Evolutionary conservation across 257 asterid species (phyloP).

Genomic region (Nicotiana noctiflora): DNA sequence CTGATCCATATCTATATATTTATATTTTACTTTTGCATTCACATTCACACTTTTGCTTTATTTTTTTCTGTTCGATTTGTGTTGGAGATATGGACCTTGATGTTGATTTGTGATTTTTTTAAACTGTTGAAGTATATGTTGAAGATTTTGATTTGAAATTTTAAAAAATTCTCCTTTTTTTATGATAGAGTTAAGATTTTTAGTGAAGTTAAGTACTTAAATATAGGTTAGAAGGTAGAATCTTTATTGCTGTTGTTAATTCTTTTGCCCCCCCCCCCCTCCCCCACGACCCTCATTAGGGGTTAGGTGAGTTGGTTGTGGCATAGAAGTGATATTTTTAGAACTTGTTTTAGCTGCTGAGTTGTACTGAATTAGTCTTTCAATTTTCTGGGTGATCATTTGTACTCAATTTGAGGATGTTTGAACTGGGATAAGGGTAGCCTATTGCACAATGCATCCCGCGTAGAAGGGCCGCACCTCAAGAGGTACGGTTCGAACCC

Average conservation of each 20-base stretch:
- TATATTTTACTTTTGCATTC: no score
- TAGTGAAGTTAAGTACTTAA: not conserved
- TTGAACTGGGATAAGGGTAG: no score
- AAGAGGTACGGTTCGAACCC: no score
- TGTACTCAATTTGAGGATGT: no score
- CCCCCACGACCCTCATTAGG: not conserved
- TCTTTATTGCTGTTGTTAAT: not conserved
- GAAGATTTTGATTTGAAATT: not conserved
- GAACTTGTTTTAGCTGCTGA: not conserved
- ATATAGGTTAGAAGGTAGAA: not conserved
- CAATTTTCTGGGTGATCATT: not conserved
- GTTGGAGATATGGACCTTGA: no score
- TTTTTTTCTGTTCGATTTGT: no score
- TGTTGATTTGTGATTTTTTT: no score
- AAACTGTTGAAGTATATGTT: not conserved
- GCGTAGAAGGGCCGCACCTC: no score
- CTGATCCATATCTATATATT: no score
- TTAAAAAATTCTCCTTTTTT: accelerated
- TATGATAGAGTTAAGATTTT: not conserved
- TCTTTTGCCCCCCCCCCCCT: not conserved
- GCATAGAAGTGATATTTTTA: not conserved
- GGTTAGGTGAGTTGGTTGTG: not conserved
- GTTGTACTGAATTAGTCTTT: not conserved
- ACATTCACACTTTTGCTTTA: no score
- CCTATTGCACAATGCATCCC: no score